These are phyloP conservation scores for Backusella luteola DNA, from an alignment of 192 early-diverging fungal species.

Conservation along the genomic window DNA sequence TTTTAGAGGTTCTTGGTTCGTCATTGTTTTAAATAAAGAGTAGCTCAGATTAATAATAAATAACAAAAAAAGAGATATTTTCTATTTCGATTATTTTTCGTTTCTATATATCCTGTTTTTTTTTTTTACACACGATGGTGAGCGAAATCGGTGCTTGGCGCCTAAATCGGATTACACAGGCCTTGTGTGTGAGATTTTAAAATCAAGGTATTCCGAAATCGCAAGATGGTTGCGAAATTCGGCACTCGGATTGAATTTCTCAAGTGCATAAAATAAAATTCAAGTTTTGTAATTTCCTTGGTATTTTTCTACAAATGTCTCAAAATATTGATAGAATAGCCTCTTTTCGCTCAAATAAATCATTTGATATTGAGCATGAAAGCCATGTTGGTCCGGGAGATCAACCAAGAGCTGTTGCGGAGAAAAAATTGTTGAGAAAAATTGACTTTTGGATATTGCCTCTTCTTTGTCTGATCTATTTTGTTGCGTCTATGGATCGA, in stretches of 20 bases:
- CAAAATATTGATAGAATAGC: background rate
- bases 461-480: slow-evolving; percentile 4
- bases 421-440: slow-evolving; percentile 11
- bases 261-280: background rate
- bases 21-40: background rate
- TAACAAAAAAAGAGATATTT: background rate
- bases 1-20: background rate
- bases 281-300: background rate
- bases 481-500: slow-evolving; percentile 16
- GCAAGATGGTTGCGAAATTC: background rate
- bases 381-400: background rate
- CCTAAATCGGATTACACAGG: background rate
- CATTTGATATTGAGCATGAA: background rate
- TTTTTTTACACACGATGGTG: background rate
- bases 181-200: background rate
- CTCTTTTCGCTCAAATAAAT: background rate
- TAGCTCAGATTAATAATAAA: background rate
- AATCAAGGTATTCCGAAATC: background rate
- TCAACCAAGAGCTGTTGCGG: background rate
- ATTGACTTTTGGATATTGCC: slow-evolving; percentile 23
- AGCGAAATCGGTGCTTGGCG: background rate
- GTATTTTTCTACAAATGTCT: background rate
- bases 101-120: background rate
- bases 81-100: background rate
- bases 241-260: background rate